Percentiles rank a stretch among this genome's conserved stretches.
Conservation (phyloP, 1,284 basidiomycete genomes). For the Malassezia sympodialis region DNA sequence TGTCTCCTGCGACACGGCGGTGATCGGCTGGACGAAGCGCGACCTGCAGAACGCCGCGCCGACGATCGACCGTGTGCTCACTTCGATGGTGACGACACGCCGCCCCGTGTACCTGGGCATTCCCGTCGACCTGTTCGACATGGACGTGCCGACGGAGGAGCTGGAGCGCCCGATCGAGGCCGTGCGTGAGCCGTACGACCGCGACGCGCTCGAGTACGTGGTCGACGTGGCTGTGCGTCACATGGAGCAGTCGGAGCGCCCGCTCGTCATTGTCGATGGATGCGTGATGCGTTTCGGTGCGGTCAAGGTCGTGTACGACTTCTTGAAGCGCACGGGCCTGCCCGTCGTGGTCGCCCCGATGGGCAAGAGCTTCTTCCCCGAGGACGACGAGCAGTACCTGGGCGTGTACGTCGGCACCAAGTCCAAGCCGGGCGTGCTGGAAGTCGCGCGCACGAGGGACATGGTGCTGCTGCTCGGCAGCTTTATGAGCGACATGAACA, state of each 20-base stretch:
- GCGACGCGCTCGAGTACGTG: slow-evolving; percentile 61
- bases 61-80: slow-evolving; percentile 67
- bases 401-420: slow-evolving; percentile 56
- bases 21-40: slow-evolving; percentile 3
- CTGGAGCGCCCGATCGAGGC: slow-evolving; percentile 55
- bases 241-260: slow-evolving; percentile 59
- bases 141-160: slow-evolving; percentile 59
- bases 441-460: slow-evolving; percentile 69
- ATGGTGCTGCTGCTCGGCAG: slow-evolving; percentile 72
- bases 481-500: slow-evolving; percentile 81
- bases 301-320: slow-evolving; percentile 59
- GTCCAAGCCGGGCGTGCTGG: slow-evolving; percentile 56
- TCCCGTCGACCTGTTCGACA: slow-evolving; percentile 70
- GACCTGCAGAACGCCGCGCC: slow-evolving; percentile 2
- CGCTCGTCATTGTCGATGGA: slow-evolving; percentile 75
- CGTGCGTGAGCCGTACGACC: slow-evolving; percentile 51
- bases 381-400: slow-evolving; percentile 72
- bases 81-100: slow-evolving; percentile 61
- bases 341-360: slow-evolving; percentile 59
- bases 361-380: slow-evolving; percentile 75
- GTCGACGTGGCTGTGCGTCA: slow-evolving; percentile 50
- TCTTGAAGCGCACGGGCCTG: slow-evolving; percentile 59
- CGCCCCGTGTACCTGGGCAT: slow-evolving; percentile 79
- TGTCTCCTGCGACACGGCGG: slow-evolving; percentile 63
- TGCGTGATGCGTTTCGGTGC: slow-evolving; percentile 73